Base-by-base conservation (phyloP, 257 asterid genomes). In the Capsicum pubescens region DNA sequence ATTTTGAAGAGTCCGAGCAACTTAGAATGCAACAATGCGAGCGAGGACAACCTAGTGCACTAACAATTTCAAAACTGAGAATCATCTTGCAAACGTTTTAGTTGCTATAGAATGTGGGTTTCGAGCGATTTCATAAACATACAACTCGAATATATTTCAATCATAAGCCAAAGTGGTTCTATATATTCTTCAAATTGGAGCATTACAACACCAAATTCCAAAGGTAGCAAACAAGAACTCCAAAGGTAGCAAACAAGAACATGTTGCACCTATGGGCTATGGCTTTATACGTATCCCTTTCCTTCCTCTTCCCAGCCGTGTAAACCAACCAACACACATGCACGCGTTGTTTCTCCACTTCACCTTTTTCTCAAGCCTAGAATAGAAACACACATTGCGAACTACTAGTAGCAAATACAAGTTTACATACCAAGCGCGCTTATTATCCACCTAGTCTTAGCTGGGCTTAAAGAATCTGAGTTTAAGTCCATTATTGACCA, bases 381-480 rank as follows among this genome's bases (percentile, higher is more conserved):
- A 76, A 54, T 54, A 54, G 81, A 52, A 76, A 54, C 48, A 76
- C 50, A 26, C 48, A 76, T 26, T 52, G 4, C 64, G 26, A 71
- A 76, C 48, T 26, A 76, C 48, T 21, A 52, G 46, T 21, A 50
- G 64, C 48, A 76, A 52, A 52, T 54, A 26, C 13, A 76, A 76
- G 26, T 52, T 14, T 39, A 16, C 54, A 69, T 26, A 26, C 61
- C 66, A 9, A 17, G 59, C 42, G 67, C 67, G n/a, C 35, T 46
- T 56, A 14, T 35, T 54, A 78, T 21, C 16, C 55, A 74, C 6
- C 8, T 76, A 39, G 48, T 76, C 8, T 89, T 57, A 91, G 86
- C 58, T 90, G 6, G 99, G 99, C 89, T 97, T 97, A 85, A 97
- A 97, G 84, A 97, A 97, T 71, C 93, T 95, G 21, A 97, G 91